Base-by-base conservation (phyloP, 805 yeast genomes). In the Candida loeiensis region DNA sequence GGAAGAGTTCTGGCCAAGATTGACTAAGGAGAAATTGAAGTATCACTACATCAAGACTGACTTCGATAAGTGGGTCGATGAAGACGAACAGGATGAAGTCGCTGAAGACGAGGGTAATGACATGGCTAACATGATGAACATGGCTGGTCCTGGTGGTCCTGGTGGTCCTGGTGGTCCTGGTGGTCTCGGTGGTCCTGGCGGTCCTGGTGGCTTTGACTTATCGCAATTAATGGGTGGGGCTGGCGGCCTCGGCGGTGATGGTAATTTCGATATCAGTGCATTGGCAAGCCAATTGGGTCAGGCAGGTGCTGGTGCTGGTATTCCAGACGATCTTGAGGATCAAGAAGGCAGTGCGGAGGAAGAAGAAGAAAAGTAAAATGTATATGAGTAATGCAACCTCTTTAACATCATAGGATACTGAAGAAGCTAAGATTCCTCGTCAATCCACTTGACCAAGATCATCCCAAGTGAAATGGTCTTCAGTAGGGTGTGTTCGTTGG, bases 51-150 rank as follows among this genome's bases (percentile, higher is more conserved):
- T 91, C 59, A 85, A 86, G 72, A 91, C 99, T 11, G 98, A 91
- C 59, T 91, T 91, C 58, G 96, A 90, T 69, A 86, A 82, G 64
- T 91, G 99, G 99, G 95, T 86, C 29, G 99, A 91, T 59, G 98
- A 91, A 70, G 99, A 91, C 59, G 99, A 91, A 66, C 99, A 91
- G 66, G 89, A 87, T 29, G 90, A 80, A 43, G 70, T 63, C 37
- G 72, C 69, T 8, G 82, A 73, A 30, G 74, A 65, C 17, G 77
- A 60, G 15, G 62, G 56, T 16, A 26, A 24, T 13, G 65, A 58
- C 34, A 47, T 63, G 46, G 56, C 59, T 18, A 51, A 59, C 39
- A 55, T 51, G 53, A 70, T 61, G 31, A 68, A 61, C 43, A 46
- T 44, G 49, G 60, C 55, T 24, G 64, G 59, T 13, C 37, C 55